These are phyloP conservation scores for Phaeomoniella chlamydospora DNA, from an alignment of 2,329 filamentous ascomycete species.

Conservation along the genomic window DNA sequence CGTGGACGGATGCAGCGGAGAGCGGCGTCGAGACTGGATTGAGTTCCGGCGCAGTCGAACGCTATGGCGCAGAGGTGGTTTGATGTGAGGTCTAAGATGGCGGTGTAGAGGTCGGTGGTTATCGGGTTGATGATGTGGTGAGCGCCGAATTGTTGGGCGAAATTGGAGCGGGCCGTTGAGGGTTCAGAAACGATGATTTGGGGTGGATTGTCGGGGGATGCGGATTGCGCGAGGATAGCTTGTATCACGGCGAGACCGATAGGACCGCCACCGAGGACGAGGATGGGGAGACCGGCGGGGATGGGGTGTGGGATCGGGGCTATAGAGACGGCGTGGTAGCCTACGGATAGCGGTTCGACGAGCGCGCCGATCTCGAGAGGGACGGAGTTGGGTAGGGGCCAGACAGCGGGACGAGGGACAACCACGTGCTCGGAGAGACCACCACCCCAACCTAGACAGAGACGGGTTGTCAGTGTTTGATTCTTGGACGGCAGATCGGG, in stretches of 20 bases:
- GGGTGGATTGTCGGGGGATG: conserved; percentile 11
- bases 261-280: conserved; percentile 38
- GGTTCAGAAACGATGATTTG: conserved; percentile 41
- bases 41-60: conserved; percentile 39
- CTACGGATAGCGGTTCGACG: conserved; percentile 39
- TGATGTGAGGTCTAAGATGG: conserved; percentile 18
- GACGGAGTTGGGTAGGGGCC: conserved; percentile 35
- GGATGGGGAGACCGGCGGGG: conserved; percentile 27
- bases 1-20: conserved; percentile 32
- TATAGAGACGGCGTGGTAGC: conserved; percentile 39
- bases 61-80: conserved; percentile 33
- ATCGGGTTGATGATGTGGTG: conserved; percentile 36
- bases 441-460: conserved; percentile 26
- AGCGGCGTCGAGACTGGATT: conserved; percentile 32
- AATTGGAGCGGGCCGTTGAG: conserved; percentile 30
- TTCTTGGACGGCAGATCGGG: too few relatives aligned
- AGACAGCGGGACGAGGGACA: conserved; percentile 29
- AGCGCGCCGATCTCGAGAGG: conserved; percentile 37
- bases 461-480: too few relatives aligned
- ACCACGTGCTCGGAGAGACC: conserved; percentile 37
- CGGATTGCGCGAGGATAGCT: conserved; percentile 25
- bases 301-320: conserved; percentile 21
- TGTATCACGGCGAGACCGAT: conserved; percentile 38
- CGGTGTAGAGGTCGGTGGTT: conserved; percentile 29
- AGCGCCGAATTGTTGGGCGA: conserved; percentile 36